Conservation (phyloP, 2,329 filamentous ascomycete genomes). For the Fusarium pseudocircinatum region DNA sequence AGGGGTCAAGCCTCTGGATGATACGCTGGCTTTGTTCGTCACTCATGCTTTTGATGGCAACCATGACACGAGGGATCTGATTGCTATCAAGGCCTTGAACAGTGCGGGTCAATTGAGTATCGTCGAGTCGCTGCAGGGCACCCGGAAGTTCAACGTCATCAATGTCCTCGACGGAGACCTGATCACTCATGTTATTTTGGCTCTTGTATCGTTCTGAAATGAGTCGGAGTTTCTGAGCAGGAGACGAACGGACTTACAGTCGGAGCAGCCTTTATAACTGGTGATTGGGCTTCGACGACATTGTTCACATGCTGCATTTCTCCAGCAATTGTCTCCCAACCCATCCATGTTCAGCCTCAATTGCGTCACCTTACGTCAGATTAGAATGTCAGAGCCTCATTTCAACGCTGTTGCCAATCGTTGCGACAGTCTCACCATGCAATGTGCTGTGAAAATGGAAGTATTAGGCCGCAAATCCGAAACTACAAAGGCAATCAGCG, state of each 20-base stretch:
- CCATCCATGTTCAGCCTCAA: neutral
- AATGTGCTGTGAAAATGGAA: accelerated
- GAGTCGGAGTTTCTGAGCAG: neutral
- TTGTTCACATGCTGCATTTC: neutral
- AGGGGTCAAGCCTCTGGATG: neutral
- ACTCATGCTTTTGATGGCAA: neutral
- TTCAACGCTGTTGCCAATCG: neutral
- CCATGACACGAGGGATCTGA: neutral
- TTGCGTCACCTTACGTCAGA: neutral
- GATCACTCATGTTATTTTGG: neutral
- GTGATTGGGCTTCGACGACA: neutral
- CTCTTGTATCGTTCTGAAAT: no score
- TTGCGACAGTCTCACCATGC: neutral
- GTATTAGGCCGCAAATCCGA: neutral
- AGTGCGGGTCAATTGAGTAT: neutral
- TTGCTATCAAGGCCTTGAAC: neutral
- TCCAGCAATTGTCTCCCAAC: neutral
- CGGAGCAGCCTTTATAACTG: neutral
- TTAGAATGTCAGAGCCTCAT: neutral
- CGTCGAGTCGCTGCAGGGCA: neutral
- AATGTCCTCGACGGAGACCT: neutral
- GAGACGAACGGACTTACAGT: accelerated
- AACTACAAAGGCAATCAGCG: neutral
- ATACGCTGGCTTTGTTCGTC: neutral
- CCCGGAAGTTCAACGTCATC: neutral